These are phyloP conservation scores for Ustilago xerochloae DNA, from an alignment of 1,284 basidiomycete species.

Conservation along the genomic window DNA sequence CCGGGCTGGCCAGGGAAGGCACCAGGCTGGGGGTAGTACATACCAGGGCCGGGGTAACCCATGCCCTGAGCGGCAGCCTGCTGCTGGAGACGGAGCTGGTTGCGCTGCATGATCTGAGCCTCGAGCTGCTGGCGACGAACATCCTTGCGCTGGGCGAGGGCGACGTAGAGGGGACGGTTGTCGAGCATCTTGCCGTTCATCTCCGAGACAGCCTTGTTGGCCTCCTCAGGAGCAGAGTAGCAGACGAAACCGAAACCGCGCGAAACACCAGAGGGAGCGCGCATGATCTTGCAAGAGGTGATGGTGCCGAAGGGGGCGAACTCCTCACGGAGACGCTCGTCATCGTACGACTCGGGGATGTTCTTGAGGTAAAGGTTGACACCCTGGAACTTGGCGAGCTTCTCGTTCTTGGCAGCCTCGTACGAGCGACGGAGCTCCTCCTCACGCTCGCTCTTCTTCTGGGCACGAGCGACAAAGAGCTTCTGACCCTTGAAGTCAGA, in stretches of 20 bases:
- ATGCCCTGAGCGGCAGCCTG: constrained; percentile 65
- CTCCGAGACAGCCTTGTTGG: constrained; percentile 98
- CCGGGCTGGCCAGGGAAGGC: constrained; percentile 66
- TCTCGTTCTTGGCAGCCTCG: constrained; percentile 95
- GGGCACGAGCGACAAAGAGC: constrained; percentile 94
- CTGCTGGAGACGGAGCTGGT: constrained; percentile 68
- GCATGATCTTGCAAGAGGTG: constrained; percentile 99
- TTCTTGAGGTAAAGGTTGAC: constrained; percentile 99
- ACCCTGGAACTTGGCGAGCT: constrained; percentile 96
- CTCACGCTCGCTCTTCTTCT: constrained; percentile 98
- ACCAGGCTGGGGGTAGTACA: constrained; percentile 67
- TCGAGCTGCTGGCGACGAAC: constrained; percentile 98
- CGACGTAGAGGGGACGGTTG: constrained; percentile 97
- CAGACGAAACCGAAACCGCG: constrained; percentile 99
- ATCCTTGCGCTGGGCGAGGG: constrained; percentile 97
- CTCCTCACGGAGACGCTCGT: constrained; percentile 71
- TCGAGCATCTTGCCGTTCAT: constrained; percentile 99
- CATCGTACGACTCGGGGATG: constrained; percentile 69
- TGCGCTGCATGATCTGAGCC: constrained; percentile 76
- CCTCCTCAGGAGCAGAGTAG: constrained; percentile 98
- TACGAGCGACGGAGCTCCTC: constrained; percentile 94
- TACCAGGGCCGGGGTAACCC: constrained; percentile 66
- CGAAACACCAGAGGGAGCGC: constrained; percentile 80
- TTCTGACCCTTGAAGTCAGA: constrained; percentile 86
- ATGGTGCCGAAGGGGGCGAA: constrained; percentile 97